A percentile compares a stretch with the other conserved stretches of the same genome.
phyloP scores from a whole-genome alignment of 129 eudicot genomes.

The Chrysanthemum makinoi region DNA sequence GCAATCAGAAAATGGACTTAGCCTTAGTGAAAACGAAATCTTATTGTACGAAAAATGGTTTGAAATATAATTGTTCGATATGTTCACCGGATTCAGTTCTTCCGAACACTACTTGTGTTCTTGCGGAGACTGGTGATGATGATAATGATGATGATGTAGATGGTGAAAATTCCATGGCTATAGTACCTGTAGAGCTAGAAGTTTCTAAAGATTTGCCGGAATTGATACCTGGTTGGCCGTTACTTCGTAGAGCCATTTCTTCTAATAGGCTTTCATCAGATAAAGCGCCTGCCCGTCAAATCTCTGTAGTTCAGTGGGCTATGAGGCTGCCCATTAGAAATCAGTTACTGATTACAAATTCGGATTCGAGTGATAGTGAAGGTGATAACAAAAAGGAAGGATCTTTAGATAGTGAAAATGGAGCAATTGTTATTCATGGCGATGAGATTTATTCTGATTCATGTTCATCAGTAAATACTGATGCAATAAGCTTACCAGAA shows the following conservation, averaged over 20 bases:
- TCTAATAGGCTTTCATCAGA: constrained; percentile 34
- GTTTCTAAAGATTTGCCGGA: constrained; percentile 51
- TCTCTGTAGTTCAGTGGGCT: constrained; percentile 90
- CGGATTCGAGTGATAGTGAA: constrained; percentile 16
- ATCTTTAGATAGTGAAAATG: constrained; percentile 45
- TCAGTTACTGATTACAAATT: constrained; percentile 36
- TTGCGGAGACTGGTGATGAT: constrained; percentile 39
- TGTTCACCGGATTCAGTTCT: constrained; percentile 56
- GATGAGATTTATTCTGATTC: constrained; percentile 26
- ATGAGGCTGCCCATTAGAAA: constrained; percentile 59
- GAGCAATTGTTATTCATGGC: constrained; percentile 61
- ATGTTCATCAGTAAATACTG: constrained; percentile 30
- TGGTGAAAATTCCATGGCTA: constrained; percentile 51
- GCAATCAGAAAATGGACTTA: constrained; percentile 34
- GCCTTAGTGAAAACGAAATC: constrained; percentile 26
- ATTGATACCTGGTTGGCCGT: constrained; percentile 75
- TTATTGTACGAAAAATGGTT: constrained; percentile 3
- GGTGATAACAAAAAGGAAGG: constrained; percentile 15
- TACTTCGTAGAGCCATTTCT: constrained; percentile 59
- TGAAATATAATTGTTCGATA: constrained; percentile 48
- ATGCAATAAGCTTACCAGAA: constrained; percentile 40
- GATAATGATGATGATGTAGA: constrained; percentile 31
- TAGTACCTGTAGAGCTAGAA: constrained; percentile 52
- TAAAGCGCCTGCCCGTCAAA: constrained; percentile 33
- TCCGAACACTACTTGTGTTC: constrained; percentile 28